Evolutionary conservation across 2,329 filamentous ascomycete species (phyloP).

Genomic region (Claviceps arundinis): DNA sequence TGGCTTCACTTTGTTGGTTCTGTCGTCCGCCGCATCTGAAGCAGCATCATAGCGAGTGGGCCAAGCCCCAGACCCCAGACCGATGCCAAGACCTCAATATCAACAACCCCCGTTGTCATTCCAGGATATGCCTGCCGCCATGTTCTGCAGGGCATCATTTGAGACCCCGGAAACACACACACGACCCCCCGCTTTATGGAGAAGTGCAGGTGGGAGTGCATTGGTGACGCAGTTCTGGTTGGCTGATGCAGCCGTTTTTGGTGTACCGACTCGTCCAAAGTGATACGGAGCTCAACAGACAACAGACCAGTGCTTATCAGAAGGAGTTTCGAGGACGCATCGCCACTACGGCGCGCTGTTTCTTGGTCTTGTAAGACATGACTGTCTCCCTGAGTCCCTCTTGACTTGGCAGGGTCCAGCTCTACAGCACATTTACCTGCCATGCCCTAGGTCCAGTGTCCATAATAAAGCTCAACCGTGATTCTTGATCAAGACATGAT

Average conservation of each 20-base stretch:
- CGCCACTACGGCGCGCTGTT: no score
- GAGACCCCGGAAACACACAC: no score
- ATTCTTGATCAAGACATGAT: not conserved
- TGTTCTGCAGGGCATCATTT: conserved; percentile 4
- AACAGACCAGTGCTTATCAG: no score
- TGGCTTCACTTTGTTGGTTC: no score
- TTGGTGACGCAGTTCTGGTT: not conserved
- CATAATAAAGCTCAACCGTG: not conserved
- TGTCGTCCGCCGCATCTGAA: no score
- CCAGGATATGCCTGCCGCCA: not conserved
- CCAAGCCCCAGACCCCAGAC: no score
- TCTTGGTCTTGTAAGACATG: not conserved
- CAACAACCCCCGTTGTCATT: no score
- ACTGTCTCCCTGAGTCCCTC: not conserved
- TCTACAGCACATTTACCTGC: no score
- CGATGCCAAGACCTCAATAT: no score
- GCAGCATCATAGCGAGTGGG: no score
- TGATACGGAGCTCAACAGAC: not conserved
- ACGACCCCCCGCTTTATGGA: not conserved
- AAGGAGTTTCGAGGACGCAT: no score
- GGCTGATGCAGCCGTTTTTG: not conserved
- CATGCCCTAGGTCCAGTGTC: not conserved
- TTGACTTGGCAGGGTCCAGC: not conserved
- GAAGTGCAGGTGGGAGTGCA: not conserved
- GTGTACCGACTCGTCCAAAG: not conserved